These are phyloP conservation scores for Akanthomyces lecanii DNA, from an alignment of 2,329 filamentous ascomycete species.

Conservation along the genomic window DNA sequence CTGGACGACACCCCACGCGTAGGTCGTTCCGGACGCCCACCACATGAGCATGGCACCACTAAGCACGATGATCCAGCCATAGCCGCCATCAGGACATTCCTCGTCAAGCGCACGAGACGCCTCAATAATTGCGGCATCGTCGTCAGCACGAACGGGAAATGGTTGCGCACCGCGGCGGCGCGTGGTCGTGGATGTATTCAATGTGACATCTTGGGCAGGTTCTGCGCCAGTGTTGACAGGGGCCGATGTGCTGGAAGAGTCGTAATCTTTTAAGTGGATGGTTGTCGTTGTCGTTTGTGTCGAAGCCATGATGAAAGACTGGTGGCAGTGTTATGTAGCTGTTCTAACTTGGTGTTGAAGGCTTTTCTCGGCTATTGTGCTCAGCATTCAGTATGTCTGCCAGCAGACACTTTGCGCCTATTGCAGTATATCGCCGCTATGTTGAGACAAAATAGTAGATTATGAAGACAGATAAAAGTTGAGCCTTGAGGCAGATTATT, in stretches of 20 bases:
- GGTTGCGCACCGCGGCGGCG: neutral
- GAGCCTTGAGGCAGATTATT: too few species aligned
- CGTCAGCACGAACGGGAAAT: neutral
- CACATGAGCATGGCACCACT: slow-evolving; percentile 46
- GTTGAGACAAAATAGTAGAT: too few species aligned
- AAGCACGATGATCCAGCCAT: slow-evolving; percentile 48
- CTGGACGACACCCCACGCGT: slow-evolving; percentile 56
- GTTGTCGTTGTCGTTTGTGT: neutral
- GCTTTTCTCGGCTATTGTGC: neutral
- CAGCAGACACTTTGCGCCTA: neutral
- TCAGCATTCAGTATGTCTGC: too few species aligned
- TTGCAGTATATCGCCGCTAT: neutral
- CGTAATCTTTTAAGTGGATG: neutral
- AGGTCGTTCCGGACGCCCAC: slow-evolving; percentile 49
- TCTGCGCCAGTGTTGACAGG: slow-evolving; percentile 7
- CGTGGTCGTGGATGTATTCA: neutral
- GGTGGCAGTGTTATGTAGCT: neutral
- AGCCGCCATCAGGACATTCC: slow-evolving; percentile 44
- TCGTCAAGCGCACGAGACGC: slow-evolving; percentile 39
- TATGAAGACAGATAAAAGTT: too few species aligned
- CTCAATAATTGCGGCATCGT: slow-evolving; percentile 26
- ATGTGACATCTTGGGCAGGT: neutral
- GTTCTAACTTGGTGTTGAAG: neutral
- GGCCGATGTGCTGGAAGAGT: neutral
- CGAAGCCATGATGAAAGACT: neutral